Evolutionary conservation across 2,329 filamentous ascomycete genomes (phyloP), one percentile per base, ranked within the genome.

Genomic region (Cordyceps javanica): DNA sequence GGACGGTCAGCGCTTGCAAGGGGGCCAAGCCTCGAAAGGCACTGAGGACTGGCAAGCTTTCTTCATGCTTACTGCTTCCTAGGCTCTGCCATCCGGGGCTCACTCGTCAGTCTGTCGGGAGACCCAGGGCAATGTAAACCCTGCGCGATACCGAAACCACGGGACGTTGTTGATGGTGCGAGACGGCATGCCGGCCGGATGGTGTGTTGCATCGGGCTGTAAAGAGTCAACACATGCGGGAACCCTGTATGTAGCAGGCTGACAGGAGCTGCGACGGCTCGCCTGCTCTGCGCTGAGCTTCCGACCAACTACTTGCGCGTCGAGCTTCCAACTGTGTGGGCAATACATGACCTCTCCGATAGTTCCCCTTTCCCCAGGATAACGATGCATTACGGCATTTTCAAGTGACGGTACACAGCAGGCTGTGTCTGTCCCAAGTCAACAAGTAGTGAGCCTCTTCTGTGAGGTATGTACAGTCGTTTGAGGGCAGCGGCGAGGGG

Each of bases 1-100:
- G 11, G 23, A 52, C 36, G n/a, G 49, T 52, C 49, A 52, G 49
- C 49, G 41, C 49, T 52, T 52, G 49, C 49, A 52, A 41, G 49
- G 49, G 49, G 23, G 3, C 23, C n/a, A n/a, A 28, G 21, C 21
- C 34, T 39, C 11, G 11, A 5, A 50, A 26, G 19, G 46, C 32
- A 5, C 9, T 4, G 19, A 41, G 38, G 38, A 26, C 16, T 38
- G 36, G 19, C 14, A 45, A 34, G 21, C 39, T 36, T 34, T n/a
- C 13, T 26, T 45, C 7, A 30, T 41, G 39, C 28, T 45, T 32
- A 45, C 51, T 44, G 23, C 23, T 30, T 32, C 14, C 28, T 26
- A 26, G 25, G 41, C 5, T 8, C 41, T 41, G 21, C 36, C 13
- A 36, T 45, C 11, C 28, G 21, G 36, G 49, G 49, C 51, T 54